A percentile compares a stretch with the other conserved stretches of the same genome.
These are phyloP conservation scores for Coccomyxa sp. DNA, from an alignment of 139 green algal genomes.

Conservation along the genomic window DNA sequence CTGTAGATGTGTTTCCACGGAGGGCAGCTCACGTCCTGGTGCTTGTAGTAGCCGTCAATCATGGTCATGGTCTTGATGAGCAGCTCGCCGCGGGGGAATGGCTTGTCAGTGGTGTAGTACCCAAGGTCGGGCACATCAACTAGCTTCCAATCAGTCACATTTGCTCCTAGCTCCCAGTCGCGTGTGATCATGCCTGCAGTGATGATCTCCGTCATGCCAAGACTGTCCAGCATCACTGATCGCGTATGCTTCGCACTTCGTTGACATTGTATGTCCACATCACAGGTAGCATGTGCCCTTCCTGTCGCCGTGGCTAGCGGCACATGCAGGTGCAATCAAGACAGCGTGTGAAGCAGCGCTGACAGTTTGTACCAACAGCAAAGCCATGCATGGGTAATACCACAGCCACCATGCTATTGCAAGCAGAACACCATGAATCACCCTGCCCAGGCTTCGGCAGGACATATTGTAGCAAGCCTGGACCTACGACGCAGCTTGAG, in stretches of 20 bases:
- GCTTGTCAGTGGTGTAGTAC: not conserved
- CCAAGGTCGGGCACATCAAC: not conserved
- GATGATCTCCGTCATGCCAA: not conserved
- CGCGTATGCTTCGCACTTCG: not conserved
- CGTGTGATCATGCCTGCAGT: not conserved
- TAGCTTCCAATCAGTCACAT: not conserved
- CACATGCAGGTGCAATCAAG: not conserved
- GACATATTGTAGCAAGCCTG: not conserved
- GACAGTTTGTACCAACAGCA: not conserved
- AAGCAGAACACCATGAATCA: not conserved
- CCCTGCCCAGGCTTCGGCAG: not conserved
- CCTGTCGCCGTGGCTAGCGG: not conserved
- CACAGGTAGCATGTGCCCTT: not conserved
- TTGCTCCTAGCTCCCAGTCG: not conserved
- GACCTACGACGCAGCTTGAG: too few relatives aligned
- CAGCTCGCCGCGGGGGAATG: not conserved
- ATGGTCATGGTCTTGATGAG: not conserved
- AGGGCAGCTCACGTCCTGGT: not conserved
- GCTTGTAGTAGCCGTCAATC: not conserved
- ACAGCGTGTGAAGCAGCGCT: not conserved
- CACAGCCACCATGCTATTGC: not conserved
- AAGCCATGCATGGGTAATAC: not conserved
- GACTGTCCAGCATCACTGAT: not conserved
- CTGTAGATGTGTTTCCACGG: too few relatives aligned
- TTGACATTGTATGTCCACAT: not conserved